Percentiles rank a stretch among this genome's conserved stretches.
phyloP scores from a whole-genome alignment of 345 rosid genomes.

The Salix udensis region DNA sequence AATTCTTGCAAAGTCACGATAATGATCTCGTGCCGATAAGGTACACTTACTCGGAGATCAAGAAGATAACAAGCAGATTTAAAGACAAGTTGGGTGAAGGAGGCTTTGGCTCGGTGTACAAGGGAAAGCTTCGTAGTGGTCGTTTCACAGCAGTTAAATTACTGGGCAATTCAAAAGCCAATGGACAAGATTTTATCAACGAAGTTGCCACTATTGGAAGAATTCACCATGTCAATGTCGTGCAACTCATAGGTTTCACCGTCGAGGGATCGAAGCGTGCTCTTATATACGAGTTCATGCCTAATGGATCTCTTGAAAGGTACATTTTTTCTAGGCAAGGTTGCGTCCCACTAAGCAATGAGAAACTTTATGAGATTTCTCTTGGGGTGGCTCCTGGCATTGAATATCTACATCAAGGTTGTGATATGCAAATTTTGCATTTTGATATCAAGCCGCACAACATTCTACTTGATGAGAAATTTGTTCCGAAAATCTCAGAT shows the following conservation, averaged over 20 bases:
- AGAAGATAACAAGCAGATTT: background rate
- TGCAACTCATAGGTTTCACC: background rate
- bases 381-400: background rate
- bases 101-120: background rate
- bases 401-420: background rate
- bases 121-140: background rate
- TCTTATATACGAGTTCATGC: background rate
- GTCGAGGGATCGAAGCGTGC: background rate
- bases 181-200: background rate
- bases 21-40: background rate
- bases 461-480: too few relatives aligned
- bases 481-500: too few relatives aligned
- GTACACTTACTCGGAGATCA: background rate
- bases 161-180: background rate
- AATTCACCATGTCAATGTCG: background rate
- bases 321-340: background rate
- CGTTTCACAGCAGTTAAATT: background rate
- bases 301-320: background rate
- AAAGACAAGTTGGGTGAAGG: background rate
- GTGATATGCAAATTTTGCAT: too few relatives aligned
- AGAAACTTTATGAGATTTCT: background rate
- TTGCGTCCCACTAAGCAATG: accelerated
- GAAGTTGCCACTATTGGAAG: background rate
- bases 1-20: background rate
- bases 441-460: too few relatives aligned